These are phyloP conservation scores for Corinectria fuckeliana DNA, from an alignment of 2,329 filamentous ascomycete species.

Conservation along the genomic window DNA sequence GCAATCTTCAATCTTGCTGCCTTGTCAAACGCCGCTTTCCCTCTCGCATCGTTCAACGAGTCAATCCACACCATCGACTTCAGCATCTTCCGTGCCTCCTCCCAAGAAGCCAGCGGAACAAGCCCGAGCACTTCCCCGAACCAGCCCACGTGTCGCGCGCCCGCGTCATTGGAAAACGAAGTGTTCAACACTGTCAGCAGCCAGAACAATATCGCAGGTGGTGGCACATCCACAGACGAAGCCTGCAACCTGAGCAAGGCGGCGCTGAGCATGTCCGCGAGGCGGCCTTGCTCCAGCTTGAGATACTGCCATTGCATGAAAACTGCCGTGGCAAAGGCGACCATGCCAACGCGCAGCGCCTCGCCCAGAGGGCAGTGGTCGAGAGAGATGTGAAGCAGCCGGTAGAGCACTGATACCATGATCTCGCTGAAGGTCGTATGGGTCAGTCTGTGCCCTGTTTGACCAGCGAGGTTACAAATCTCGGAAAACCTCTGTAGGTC, in stretches of 20 bases:
- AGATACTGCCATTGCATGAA: slow-evolving; percentile 31
- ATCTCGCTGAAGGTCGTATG: slow-evolving; percentile 30
- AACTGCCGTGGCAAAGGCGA: slow-evolving; percentile 10
- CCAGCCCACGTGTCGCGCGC: not conserved
- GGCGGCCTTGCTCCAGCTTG: slow-evolving; percentile 16
- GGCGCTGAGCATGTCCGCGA: slow-evolving; percentile 5
- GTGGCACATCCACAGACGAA: not conserved
- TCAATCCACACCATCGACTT: slow-evolving; percentile 29
- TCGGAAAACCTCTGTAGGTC: slow-evolving; percentile 24
- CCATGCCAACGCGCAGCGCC: slow-evolving; percentile 22
- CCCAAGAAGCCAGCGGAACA: slow-evolving; percentile 10
- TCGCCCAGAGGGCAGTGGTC: slow-evolving; percentile 4
- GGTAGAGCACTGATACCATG: slow-evolving; percentile 24
- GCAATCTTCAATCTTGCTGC: not conserved
- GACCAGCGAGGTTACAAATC: slow-evolving; percentile 27
- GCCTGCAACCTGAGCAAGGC: not conserved
- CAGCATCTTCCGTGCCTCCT: not conserved
- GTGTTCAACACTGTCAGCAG: slow-evolving; percentile 16
- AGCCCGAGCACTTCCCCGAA: not conserved
- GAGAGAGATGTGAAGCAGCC: slow-evolving; percentile 21
- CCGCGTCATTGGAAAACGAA: not conserved
- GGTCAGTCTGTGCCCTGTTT: slow-evolving; percentile 23
- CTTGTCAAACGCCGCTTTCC: not conserved
- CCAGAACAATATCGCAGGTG: slow-evolving; percentile 14
- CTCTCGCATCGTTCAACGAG: slow-evolving; percentile 5